A percentile compares a stretch with the other conserved stretches of the same genome.
phyloP scores from a whole-genome alignment of 345 rosid species.

The Dipteronia sinensis region DNA sequence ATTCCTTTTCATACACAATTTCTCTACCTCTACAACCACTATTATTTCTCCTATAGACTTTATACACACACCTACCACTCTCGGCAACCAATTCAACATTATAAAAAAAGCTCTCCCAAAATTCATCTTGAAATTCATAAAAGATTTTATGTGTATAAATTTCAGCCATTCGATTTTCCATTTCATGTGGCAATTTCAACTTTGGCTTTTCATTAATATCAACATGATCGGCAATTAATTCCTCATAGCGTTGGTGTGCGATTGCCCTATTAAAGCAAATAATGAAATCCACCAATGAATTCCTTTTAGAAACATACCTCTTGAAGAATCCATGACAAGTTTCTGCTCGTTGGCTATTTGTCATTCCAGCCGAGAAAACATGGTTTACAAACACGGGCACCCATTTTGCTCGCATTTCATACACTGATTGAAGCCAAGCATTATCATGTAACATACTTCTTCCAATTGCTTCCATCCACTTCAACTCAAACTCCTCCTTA shows the following conservation, averaged over 20 bases:
- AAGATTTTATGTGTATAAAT: neutral
- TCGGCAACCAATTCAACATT: neutral
- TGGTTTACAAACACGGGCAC: neutral
- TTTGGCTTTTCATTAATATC: neutral
- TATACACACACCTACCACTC: neutral
- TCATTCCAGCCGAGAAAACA: neutral
- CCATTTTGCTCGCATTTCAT: neutral
- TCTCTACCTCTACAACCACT: too few species aligned
- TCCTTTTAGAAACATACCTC: neutral
- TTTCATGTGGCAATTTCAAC: neutral
- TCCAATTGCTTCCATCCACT: too few species aligned
- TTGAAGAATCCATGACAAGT: neutral
- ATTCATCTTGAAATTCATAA: neutral
- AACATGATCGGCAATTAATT: neutral
- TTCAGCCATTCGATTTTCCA: neutral
- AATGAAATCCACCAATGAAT: neutral
- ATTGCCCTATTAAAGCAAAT: neutral
- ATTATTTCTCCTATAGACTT: too few species aligned
- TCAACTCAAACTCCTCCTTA: too few species aligned
- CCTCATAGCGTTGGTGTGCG: neutral
- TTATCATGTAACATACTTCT: too few species aligned
- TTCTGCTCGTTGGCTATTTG: neutral
- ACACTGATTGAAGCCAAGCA: neutral
- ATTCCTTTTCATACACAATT: too few species aligned
- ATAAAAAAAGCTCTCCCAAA: neutral